A percentile compares a stretch with the other conserved stretches of the same genome.
These are phyloP conservation scores for Rhodosorus marinus DNA, from an alignment of 23 red algal genomes.

Conservation along the genomic window DNA sequence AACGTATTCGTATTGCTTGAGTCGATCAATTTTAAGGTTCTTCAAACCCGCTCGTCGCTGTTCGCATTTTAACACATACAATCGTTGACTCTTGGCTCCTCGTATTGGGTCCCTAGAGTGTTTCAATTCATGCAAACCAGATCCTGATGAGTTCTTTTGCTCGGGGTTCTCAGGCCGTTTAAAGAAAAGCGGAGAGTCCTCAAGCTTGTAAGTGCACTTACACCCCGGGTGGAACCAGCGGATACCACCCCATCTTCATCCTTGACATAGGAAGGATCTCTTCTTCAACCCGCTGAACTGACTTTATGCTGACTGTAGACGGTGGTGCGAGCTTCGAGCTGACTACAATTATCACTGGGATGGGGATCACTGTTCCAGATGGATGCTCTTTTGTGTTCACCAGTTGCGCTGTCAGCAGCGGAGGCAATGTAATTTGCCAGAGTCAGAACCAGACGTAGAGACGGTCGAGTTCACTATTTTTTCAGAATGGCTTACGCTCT, in stretches of 20 bases:
- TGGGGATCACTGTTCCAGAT: slow-evolving; percentile 31
- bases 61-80: slow-evolving; percentile 73
- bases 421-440: not conserved
- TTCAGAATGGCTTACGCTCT: slow-evolving; percentile 56
- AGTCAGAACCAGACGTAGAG: not conserved
- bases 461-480: slow-evolving; percentile 21
- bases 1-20: slow-evolving; percentile 86
- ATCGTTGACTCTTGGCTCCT: not conserved
- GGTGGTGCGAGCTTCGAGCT: slow-evolving; percentile 52
- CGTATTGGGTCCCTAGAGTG: slow-evolving; percentile 1
- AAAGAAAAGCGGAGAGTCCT: not conserved
- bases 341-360: slow-evolving; percentile 74
- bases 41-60: slow-evolving; percentile 48
- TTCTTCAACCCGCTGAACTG: slow-evolving; percentile 75
- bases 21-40: slow-evolving; percentile 41
- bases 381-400: not conserved
- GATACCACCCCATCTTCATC: slow-evolving; percentile 80
- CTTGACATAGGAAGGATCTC: slow-evolving; percentile 77
- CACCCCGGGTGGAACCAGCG: slow-evolving; percentile 27
- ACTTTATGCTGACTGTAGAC: slow-evolving; percentile 61
- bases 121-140: not conserved
- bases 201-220: not conserved
- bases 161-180: not conserved
- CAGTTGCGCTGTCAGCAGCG: slow-evolving; percentile 1
- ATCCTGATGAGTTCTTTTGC: no score